Evolutionary conservation across 2,329 filamentous ascomycete genomes (phyloP).

Genomic region (Sporothrix inflata): DNA sequence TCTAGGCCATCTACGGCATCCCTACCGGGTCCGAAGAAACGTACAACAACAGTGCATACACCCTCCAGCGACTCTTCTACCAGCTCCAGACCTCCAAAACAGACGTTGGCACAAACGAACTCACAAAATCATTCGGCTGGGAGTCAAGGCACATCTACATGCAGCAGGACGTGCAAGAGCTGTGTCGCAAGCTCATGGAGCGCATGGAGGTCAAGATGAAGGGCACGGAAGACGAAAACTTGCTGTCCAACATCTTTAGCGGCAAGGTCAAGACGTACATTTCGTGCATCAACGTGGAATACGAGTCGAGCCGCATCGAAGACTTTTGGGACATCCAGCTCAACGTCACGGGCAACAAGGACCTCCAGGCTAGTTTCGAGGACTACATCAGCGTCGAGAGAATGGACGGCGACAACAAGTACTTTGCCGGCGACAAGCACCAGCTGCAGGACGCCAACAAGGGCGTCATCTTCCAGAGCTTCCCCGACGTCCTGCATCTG

Average conservation of each 20-base stretch:
- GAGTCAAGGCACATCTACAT: constrained; percentile 97
- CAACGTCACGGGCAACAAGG: constrained; percentile 93
- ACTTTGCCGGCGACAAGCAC: constrained; percentile 86
- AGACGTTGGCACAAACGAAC: constrained; percentile 87
- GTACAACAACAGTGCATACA: constrained; percentile 86
- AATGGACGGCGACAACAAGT: constrained; percentile 97
- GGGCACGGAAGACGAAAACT: constrained; percentile 86
- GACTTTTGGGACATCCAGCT: constrained; percentile 99
- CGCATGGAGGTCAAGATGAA: constrained; percentile 98
- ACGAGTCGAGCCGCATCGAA: constrained; percentile 92
- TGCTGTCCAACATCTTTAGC: constrained; percentile 87
- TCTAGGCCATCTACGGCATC: constrained; percentile 93
- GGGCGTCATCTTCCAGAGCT: constrained; percentile 94
- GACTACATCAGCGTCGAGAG: constrained; percentile 97
- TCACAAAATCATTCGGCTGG: constrained; percentile 98
- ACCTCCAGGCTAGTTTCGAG: constrained; percentile 88
- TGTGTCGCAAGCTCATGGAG: constrained; percentile 96
- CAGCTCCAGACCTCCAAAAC: constrained; percentile 83
- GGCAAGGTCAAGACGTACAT: constrained; percentile 99
- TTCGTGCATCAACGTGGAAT: constrained; percentile 96
- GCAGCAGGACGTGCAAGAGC: constrained; percentile 96
- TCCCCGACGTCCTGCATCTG: constrained; percentile 90
- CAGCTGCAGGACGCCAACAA: constrained; percentile 97
- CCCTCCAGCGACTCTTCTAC: constrained; percentile 91
- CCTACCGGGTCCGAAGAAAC: constrained; percentile 85